Base-by-base conservation (phyloP, 2,329 filamentous ascomycete species). In the Claviceps paspali region DNA sequence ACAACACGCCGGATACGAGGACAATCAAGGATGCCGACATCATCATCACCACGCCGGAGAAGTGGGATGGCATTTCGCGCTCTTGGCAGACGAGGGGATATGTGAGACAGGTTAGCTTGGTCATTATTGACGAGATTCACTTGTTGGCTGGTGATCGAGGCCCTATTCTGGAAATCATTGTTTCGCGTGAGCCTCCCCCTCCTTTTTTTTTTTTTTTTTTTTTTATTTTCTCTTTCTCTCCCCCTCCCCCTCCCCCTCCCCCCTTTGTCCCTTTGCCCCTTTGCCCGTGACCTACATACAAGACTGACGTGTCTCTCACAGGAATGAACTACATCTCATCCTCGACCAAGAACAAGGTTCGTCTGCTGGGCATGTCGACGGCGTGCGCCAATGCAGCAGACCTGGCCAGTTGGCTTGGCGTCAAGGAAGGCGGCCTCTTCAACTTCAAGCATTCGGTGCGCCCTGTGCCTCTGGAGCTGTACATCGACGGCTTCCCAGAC, bases 61-160 rank as follows among this genome's bases (percentile, higher is more conserved):
- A 98, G 56, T 98, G 91, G 91, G 92, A 98, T 54, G 92, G 92
- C 73, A 96, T 98, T 48, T 94, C 85, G 49, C 82, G 91, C 72
- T 93, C 84, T 52, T 98, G 92, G 91, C 87, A 96, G 57, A 96
- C 88, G 5, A 81, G 91, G 74, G 82, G 83, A 42, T 98, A 98
- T 48, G 91, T 98, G 29, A 77, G 86, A 36, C 81, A 95, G 59
- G 91, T 98, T 41, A 88, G 86, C 42, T 65, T 98, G 12, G 91
- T 98, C 36, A 95, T 98, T 43, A 98, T 98, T 47, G 91, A 98
- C 51, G 91, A 98, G 62, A 98, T 98, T 40, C 91, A 98, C 60
- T 64, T 98, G 21, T 71, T 98, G n/a, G 92, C 91, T 21, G 86
- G 91, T 42, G 91, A 98, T 51, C 81, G 91, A 59, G 91, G 88